Conservation (phyloP, 2,329 filamentous ascomycete genomes). For the Whalleya microplaca region DNA sequence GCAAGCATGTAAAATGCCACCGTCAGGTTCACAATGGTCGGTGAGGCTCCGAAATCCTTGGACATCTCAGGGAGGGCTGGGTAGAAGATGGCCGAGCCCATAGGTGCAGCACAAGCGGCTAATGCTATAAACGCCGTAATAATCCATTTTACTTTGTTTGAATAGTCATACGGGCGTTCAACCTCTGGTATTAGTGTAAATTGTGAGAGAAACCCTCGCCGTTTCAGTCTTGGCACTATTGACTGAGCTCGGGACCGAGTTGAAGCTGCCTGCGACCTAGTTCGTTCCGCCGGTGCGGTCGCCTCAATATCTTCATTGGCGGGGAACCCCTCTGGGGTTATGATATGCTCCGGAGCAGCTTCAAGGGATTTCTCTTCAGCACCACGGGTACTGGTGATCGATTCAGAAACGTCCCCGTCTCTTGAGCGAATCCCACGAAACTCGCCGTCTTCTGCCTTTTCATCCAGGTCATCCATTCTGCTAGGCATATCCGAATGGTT, state of each 20-base stretch:
- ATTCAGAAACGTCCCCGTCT: constrained; percentile 16
- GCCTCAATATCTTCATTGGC: constrained; percentile 25
- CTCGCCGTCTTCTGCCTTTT: constrained; percentile 9
- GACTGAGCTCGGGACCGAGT: constrained; percentile 18
- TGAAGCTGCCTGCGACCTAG: constrained; percentile 21
- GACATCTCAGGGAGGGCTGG: constrained; percentile 71
- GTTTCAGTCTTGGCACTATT: constrained; percentile 35
- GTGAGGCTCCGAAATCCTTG: constrained; percentile 61
- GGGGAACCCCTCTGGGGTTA: constrained; percentile 17
- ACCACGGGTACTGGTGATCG: constrained; percentile 10
- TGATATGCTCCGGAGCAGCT: constrained; percentile 12
- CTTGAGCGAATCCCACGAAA: background rate
- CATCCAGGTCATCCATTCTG: constrained; percentile 18
- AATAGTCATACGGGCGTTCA: constrained; percentile 74
- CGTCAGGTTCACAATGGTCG: constrained; percentile 73
- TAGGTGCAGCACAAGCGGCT: constrained; percentile 76
- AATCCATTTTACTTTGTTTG: constrained; percentile 77
- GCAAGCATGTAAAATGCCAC: constrained; percentile 81
- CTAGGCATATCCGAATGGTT: constrained; percentile 9
- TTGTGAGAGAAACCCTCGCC: constrained; percentile 73
- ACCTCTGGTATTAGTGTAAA: constrained; percentile 79
- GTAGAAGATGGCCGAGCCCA: constrained; percentile 84
- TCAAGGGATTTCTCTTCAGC: constrained; percentile 16
- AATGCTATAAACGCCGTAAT: constrained; percentile 79
- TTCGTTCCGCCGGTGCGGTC: constrained; percentile 7